Percentiles rank a stretch among this genome's conserved stretches.
These are phyloP conservation scores for Litchi chinensis DNA, from an alignment of 345 rosid genomes.

Conservation along the genomic window DNA sequence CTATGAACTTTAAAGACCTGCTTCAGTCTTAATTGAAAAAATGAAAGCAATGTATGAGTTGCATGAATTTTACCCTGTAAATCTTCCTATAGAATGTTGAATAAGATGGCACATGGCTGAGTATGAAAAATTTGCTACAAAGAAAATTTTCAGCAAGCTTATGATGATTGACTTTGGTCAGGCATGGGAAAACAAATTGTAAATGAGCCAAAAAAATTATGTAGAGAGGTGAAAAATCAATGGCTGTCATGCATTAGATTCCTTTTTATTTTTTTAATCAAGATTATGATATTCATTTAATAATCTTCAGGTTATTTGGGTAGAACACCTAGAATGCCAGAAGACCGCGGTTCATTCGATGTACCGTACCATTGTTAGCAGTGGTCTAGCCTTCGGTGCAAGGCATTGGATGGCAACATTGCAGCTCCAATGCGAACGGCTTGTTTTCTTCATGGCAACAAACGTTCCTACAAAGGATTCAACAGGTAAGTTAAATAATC, in stretches of 20 bases:
- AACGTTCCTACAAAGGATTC: constrained; percentile 99
- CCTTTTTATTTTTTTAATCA: background rate
- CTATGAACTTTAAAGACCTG: no score
- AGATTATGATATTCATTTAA: background rate
- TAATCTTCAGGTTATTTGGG: constrained; percentile 81
- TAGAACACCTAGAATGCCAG: constrained; percentile 89
- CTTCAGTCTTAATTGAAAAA: no score
- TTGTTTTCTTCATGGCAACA: constrained; percentile 98
- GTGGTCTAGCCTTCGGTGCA: constrained; percentile 95
- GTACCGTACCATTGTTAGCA: constrained; percentile 74
- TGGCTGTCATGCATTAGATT: background rate
- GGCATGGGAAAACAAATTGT: constrained; percentile 12
- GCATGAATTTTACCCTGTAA: no score
- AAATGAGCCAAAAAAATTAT: background rate
- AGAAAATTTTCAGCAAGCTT: background rate
- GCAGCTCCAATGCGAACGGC: constrained; percentile 89
- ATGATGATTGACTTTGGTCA: constrained; percentile 15
- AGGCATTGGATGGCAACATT: constrained; percentile 86
- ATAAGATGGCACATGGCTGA: no score
- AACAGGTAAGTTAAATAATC: constrained; percentile 45
- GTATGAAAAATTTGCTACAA: background rate
- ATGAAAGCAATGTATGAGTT: no score
- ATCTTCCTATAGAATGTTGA: no score
- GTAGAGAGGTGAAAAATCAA: constrained; percentile 18
- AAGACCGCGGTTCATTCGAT: constrained; percentile 65